Percentiles rank a stretch among this genome's conserved stretches.
These are phyloP conservation scores for Nannochloris sp. DNA, from an alignment of 139 green algal species.

Conservation along the genomic window DNA sequence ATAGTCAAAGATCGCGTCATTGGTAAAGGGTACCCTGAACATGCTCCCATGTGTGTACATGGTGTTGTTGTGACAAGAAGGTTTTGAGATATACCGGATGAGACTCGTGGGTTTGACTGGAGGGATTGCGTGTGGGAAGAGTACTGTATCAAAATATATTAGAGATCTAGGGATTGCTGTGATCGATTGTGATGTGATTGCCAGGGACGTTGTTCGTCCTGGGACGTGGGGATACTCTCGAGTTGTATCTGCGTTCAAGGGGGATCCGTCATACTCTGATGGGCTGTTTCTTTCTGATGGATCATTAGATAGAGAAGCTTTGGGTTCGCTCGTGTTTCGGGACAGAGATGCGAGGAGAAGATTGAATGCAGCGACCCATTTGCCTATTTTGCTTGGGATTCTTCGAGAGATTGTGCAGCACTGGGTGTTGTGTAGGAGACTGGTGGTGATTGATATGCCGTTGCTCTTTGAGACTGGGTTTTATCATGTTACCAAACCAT, in stretches of 20 bases:
- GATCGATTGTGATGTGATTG: slow-evolving; percentile 68
- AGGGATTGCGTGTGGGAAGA: slow-evolving; percentile 79
- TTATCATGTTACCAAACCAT: slow-evolving; percentile 21
- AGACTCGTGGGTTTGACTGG: slow-evolving; percentile 68
- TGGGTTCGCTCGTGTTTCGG: slow-evolving; percentile 57
- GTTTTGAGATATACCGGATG: slow-evolving; percentile 38
- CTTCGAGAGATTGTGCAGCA: slow-evolving; percentile 25
- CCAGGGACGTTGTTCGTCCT: slow-evolving; percentile 36
- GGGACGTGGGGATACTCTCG: slow-evolving; percentile 53
- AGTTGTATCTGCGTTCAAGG: slow-evolving; percentile 49
- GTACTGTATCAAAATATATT: slow-evolving; percentile 43
- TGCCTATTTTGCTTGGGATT: slow-evolving; percentile 45
- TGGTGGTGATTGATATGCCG: slow-evolving; percentile 73
- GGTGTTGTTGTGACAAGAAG: too few relatives aligned
- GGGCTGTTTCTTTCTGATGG: slow-evolving; percentile 26
- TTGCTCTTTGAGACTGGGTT: slow-evolving; percentile 72
- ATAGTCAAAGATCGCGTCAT: too few relatives aligned
- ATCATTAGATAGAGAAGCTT: slow-evolving; percentile 48
- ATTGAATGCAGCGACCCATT: slow-evolving; percentile 66
- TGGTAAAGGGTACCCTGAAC: too few relatives aligned
- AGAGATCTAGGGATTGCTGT: slow-evolving; percentile 30
- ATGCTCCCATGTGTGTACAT: too few relatives aligned
- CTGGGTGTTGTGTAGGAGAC: slow-evolving; percentile 35
- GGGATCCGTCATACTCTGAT: neutral
- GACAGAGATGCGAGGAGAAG: slow-evolving; percentile 31